Percentiles rank a stretch among this genome's conserved stretches.
These are phyloP conservation scores for Heracleum sosnowskyi DNA, from an alignment of 129 eudicot genomes.

Conservation along the genomic window DNA sequence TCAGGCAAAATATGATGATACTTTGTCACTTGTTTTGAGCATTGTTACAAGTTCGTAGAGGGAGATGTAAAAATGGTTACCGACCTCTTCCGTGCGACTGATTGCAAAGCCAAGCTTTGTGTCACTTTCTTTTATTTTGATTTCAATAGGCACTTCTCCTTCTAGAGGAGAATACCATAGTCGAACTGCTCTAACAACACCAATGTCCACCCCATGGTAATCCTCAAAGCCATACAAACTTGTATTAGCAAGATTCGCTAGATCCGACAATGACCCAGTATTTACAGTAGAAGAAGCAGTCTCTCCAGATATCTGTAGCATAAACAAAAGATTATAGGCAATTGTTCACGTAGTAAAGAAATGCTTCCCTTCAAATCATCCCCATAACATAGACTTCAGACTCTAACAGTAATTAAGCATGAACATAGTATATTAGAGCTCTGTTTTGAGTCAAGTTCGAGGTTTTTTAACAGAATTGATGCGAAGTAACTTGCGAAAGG, in stretches of 20 bases:
- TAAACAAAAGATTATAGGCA: background rate
- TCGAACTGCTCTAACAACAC: constrained; percentile 85
- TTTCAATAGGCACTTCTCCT: constrained; percentile 67
- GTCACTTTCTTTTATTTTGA: constrained; percentile 57
- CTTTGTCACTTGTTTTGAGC: background rate
- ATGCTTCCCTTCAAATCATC: background rate
- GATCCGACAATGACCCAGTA: constrained; percentile 63
- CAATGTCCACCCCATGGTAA: constrained; percentile 93
- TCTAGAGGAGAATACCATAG: constrained; percentile 85
- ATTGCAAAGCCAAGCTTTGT: constrained; percentile 78
- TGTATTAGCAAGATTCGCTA: constrained; percentile 60
- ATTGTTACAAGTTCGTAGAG: background rate
- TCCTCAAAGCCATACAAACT: constrained; percentile 92
- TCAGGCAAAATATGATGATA: background rate
- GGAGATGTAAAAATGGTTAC: background rate
- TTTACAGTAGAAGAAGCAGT: constrained; percentile 74
- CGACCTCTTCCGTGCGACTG: constrained; percentile 85
- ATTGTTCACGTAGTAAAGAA: background rate
- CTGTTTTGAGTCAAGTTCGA: background rate
- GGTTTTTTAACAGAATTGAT: background rate
- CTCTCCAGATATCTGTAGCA: constrained; percentile 75
- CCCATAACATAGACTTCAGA: background rate
- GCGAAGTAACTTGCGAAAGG: background rate
- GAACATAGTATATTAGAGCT: background rate
- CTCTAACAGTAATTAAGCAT: background rate